phyloP scores from a whole-genome alignment of 306 rosid genomes.

The Argentina anserina region DNA sequence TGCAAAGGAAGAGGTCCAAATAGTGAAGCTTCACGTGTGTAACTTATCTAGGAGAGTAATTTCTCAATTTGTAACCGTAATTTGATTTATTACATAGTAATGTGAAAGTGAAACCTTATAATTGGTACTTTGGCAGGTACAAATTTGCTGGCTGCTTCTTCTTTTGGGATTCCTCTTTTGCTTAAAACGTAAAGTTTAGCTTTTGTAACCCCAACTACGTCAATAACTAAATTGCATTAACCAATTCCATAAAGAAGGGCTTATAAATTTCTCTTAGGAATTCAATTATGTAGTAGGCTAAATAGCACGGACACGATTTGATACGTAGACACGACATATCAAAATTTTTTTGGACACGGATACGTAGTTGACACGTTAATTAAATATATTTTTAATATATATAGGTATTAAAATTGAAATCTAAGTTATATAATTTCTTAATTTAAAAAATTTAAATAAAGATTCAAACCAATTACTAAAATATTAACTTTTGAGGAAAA shows the following conservation, averaged over 20 bases:
- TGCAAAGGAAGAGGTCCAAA: not conserved
- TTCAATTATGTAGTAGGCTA: too few relatives aligned
- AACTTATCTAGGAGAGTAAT: conserved; percentile 4
- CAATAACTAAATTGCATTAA: not conserved
- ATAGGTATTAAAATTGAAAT: too few relatives aligned
- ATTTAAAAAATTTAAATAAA: too few relatives aligned
- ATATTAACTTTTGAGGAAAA: too few relatives aligned
- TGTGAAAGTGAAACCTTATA: not conserved
- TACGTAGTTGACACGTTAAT: too few relatives aligned
- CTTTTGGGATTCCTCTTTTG: conserved; percentile 3
- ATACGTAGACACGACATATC: too few relatives aligned
- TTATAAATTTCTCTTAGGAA: not conserved
- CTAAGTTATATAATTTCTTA: too few relatives aligned
- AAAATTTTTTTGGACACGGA: too few relatives aligned
- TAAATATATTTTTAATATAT: too few relatives aligned
- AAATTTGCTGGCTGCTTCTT: not conserved
- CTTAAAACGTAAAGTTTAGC: conserved; percentile 17
- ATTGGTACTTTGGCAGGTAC: not conserved
- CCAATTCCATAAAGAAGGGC: not conserved
- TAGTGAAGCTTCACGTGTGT: not conserved
- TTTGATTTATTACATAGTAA: not conserved
- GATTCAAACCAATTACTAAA: too few relatives aligned
- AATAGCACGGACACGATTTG: too few relatives aligned
- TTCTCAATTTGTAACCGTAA: conserved; percentile 2
- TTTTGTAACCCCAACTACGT: conserved; percentile 13